Evolutionary conservation across 2,329 filamentous ascomycete genomes (phyloP).

Genomic region (Aureobasidium sp.): DNA sequence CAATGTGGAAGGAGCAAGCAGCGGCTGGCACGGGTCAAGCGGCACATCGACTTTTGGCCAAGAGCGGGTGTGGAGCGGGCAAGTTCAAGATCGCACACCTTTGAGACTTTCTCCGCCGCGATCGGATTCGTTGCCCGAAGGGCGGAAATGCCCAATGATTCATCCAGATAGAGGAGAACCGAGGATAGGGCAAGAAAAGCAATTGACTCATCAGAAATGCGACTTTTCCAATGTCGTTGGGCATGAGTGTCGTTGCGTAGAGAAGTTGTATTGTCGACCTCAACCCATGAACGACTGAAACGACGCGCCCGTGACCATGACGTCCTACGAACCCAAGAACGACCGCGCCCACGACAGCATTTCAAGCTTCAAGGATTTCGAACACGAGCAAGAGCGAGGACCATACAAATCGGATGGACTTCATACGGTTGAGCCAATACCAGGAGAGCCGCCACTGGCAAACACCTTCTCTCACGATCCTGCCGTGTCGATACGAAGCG

Average conservation of each 20-base stretch:
- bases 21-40: neutral
- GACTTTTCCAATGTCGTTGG: neutral
- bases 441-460: neutral
- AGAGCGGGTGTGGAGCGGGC: neutral
- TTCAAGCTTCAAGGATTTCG: neutral
- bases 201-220: neutral
- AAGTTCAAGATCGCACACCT: neutral
- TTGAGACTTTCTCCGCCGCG: neutral
- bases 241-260: neutral
- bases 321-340: neutral
- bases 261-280: neutral
- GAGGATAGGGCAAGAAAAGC: neutral
- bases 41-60: conserved; percentile 6
- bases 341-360: neutral
- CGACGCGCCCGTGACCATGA: neutral
- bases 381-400: neutral
- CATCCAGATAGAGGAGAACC: neutral
- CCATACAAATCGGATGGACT: neutral
- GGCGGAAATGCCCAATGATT: conserved; percentile 8
- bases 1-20: neutral
- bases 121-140: conserved; percentile 1
- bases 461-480: neutral
- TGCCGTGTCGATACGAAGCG: neutral
- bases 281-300: neutral
- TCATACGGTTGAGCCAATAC: neutral